Conservation (phyloP, 164 flowering plant species). For the Akebia trifoliata region DNA sequence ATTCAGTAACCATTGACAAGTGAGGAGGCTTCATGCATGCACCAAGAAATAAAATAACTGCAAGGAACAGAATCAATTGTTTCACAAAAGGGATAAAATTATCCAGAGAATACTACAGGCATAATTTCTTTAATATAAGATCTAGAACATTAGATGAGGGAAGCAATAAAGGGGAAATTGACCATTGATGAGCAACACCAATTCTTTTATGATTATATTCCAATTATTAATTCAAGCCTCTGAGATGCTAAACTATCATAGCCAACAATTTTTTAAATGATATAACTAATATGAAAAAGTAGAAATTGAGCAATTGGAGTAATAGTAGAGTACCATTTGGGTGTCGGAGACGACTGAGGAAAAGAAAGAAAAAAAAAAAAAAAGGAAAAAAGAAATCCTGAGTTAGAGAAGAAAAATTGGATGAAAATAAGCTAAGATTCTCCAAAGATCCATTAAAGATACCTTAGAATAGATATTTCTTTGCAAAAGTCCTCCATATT, state of each 20-base stretch:
- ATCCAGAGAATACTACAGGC: too few relatives aligned
- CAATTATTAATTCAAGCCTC: too few relatives aligned
- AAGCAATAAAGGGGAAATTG: neutral
- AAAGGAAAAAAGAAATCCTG: constrained; percentile 11
- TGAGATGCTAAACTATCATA: too few relatives aligned
- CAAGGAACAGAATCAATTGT: constrained; percentile 25
- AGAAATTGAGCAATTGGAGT: constrained; percentile 3
- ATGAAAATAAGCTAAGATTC: constrained; percentile 7
- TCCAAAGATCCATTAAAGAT: constrained; percentile 8
- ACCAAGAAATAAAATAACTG: constrained; percentile 95
- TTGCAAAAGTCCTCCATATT: constrained; percentile 98
- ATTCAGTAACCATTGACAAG: constrained; percentile 93
- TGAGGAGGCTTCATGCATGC: constrained; percentile 94
- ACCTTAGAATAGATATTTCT: constrained; percentile 92
- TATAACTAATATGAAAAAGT: constrained; percentile 5
- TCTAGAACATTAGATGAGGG: neutral
- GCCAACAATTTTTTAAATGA: neutral
- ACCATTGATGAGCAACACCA: neutral
- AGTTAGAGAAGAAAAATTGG: constrained; percentile 22
- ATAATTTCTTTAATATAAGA: too few relatives aligned
- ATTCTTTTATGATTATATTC: too few relatives aligned
- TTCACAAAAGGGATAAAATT: too few relatives aligned
- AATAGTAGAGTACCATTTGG: constrained; percentile 71
- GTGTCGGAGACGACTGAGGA: constrained; percentile 98
- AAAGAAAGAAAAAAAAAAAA: too few relatives aligned